phyloP scores from a whole-genome alignment of 2,329 filamentous ascomycete genomes.

The Cladosporium sp. region DNA sequence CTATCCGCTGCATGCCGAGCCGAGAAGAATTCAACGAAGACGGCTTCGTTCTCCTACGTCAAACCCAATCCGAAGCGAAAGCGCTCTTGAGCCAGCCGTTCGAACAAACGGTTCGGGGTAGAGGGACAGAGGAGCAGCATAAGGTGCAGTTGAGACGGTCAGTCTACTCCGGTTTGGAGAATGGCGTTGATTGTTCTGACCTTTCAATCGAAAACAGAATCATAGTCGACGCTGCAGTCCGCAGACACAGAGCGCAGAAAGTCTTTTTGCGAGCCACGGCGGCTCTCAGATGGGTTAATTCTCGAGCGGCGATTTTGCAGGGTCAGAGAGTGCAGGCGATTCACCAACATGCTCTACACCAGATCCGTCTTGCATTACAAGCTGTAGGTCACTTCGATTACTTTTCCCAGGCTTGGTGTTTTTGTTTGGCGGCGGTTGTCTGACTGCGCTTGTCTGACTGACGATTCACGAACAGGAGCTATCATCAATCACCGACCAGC shows the following conservation, averaged over 20 bases:
- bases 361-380: conserved; percentile 44
- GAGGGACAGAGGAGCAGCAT: conserved; percentile 48
- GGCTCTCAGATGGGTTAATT: conserved; percentile 55
- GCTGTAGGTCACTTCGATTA: conserved; percentile 23
- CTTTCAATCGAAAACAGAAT: conserved; percentile 40
- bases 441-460: not conserved
- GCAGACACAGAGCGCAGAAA: conserved; percentile 58
- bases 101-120: conserved; percentile 19
- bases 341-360: conserved; percentile 46
- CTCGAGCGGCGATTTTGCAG: conserved; percentile 47
- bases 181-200: too few species aligned
- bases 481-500: conserved; percentile 51
- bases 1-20: conserved; percentile 47
- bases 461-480: conserved; percentile 46
- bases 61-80: conserved; percentile 53
- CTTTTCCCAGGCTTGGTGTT: too few species aligned
- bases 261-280: conserved; percentile 56
- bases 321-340: conserved; percentile 45
- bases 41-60: conserved; percentile 54
- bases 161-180: too few species aligned
- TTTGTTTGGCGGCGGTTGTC: too few species aligned
- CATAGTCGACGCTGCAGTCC: conserved; percentile 55
- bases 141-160: conserved; percentile 55
- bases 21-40: conserved; percentile 55
- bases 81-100: conserved; percentile 52